A percentile compares a stretch with the other conserved stretches of the same genome.
Evolutionary conservation across 2,329 filamentous ascomycete species (phyloP).

Genomic region (Alternaria brassicae): DNA sequence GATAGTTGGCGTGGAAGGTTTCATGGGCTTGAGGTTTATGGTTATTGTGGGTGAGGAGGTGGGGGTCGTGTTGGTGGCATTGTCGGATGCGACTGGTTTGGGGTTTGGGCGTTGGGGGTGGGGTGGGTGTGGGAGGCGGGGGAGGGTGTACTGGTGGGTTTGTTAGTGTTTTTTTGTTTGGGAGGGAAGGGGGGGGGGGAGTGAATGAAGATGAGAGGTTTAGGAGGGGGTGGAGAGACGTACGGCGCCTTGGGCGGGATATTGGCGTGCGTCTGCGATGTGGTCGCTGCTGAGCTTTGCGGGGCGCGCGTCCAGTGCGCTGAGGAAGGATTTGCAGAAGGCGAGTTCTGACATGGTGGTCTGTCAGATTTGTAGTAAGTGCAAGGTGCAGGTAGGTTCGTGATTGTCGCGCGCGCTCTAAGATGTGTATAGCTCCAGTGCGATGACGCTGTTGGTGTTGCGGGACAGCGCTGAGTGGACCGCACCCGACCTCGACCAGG

Average conservation of each 20-base stretch:
- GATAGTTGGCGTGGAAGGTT: conserved; percentile 67
- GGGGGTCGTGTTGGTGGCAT: conserved; percentile 22
- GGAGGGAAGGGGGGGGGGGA: no score
- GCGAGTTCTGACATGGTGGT: conserved; percentile 67
- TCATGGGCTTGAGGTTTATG: conserved; percentile 75
- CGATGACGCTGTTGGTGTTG: conserved; percentile 44
- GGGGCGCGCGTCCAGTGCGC: conserved; percentile 77
- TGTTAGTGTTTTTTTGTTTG: conserved; percentile 26
- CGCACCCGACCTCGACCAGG: conserved; percentile 10
- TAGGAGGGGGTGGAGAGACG: conserved; percentile 37
- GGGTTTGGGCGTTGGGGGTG: conserved; percentile 57
- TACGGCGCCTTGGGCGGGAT: conserved; percentile 80
- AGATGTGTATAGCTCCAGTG: conserved; percentile 7
- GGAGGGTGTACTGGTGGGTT: conserved; percentile 69
- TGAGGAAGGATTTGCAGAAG: conserved; percentile 85
- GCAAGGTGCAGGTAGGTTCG: neutral
- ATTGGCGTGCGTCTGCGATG: conserved; percentile 82
- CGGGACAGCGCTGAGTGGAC: conserved; percentile 19
- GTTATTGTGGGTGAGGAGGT: conserved; percentile 54
- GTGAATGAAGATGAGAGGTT: conserved; percentile 29
- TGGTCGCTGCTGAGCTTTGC: conserved; percentile 86
- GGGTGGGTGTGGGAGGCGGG: conserved; percentile 66
- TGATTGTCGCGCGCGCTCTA: neutral
- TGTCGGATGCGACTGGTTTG: conserved; percentile 56
- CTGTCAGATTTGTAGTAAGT: neutral